A percentile compares a stretch with the other conserved stretches of the same genome.
Conservation (phyloP, 768 basidiomycete genomes). For the Lactarius akahatsu region DNA sequence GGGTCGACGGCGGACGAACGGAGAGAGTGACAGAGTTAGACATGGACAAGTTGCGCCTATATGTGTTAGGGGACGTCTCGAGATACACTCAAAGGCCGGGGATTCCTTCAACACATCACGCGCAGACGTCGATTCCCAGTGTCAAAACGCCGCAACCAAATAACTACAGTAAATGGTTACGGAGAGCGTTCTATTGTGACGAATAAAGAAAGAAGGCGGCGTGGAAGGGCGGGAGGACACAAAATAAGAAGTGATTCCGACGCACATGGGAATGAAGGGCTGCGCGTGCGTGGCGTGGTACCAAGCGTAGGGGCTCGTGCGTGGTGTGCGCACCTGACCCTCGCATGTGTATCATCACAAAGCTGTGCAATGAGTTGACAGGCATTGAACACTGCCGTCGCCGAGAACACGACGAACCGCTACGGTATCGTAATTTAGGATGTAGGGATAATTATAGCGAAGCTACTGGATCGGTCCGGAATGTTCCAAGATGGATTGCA, state of each 20-base stretch:
- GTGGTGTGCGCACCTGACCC: constrained; percentile 11
- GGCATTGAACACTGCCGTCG: neutral
- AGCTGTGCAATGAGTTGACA: neutral
- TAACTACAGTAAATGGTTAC: neutral
- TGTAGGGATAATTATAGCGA: neutral
- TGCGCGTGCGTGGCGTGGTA: neutral
- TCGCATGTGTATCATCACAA: constrained; percentile 11
- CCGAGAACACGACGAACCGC: neutral
- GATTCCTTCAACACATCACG: neutral
- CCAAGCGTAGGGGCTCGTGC: neutral
- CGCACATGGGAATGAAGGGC: constrained; percentile 10
- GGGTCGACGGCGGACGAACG: neutral
- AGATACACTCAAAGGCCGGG: neutral
- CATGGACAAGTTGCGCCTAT: neutral
- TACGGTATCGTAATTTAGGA: neutral
- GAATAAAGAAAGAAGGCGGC: neutral
- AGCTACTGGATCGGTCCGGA: constrained; percentile 2
- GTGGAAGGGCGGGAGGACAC: neutral
- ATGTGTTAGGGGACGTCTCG: neutral
- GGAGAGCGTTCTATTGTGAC: neutral
- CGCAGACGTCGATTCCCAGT: neutral
- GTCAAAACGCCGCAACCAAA: neutral
- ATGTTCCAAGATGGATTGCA: neutral
- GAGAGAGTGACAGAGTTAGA: neutral
- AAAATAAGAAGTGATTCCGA: constrained; percentile 10